Conservation (phyloP, 2,329 filamentous ascomycete species). For the Grosmannia huntii region DNA sequence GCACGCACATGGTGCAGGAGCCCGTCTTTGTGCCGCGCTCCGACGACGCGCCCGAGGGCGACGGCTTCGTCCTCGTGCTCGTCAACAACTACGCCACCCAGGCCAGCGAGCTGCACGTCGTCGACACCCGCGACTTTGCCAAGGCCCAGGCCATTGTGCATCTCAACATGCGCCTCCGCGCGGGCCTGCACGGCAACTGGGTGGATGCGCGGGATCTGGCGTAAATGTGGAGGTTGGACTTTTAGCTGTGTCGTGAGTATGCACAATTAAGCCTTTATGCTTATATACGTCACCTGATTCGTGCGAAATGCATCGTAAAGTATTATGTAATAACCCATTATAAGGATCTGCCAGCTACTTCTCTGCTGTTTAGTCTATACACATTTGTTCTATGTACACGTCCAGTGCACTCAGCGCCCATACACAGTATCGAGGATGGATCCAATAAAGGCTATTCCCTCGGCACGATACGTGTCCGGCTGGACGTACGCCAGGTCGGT, state of each 20-base stretch:
- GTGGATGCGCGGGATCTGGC: conserved; percentile 10
- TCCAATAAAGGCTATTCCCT: conserved; percentile 28
- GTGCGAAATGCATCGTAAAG: too few species aligned
- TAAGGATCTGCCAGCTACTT: too few species aligned
- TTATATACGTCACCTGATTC: too few species aligned
- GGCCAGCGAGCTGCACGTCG: conserved; percentile 14
- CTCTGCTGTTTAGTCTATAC: too few species aligned
- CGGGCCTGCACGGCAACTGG: conserved; percentile 16
- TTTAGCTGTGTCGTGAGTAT: too few species aligned
- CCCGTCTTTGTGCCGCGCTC: conserved; percentile 28
- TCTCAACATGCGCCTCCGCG: conserved; percentile 11
- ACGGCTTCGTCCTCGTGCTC: conserved; percentile 28
- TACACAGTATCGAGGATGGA: background rate
- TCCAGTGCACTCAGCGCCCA: background rate
- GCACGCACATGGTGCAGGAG: conserved; percentile 26
- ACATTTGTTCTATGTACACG: too few species aligned
- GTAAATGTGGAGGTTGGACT: too few species aligned
- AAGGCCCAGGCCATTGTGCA: conserved; percentile 10
- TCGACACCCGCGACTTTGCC: conserved; percentile 13
- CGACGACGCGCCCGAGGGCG: conserved; percentile 22
- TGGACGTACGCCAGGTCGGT: conserved; percentile 27
- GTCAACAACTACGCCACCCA: conserved; percentile 15
- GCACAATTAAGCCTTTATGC: too few species aligned
- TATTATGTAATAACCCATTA: too few species aligned
- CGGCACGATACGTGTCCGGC: conserved; percentile 31